phyloP scores from a whole-genome alignment of 371 early-diverging fungal genomes.

The Zopfochytrium polystomum region DNA sequence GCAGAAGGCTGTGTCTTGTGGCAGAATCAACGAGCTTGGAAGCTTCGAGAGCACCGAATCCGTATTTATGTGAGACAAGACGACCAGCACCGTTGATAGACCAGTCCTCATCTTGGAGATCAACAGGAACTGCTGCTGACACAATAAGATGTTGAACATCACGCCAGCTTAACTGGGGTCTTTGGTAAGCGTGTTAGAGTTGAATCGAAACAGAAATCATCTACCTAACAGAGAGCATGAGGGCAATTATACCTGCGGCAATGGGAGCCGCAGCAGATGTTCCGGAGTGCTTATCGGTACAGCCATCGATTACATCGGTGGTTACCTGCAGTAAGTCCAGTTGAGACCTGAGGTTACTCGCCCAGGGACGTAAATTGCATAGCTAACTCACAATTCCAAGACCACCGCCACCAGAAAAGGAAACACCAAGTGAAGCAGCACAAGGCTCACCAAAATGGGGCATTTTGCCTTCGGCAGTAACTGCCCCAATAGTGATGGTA shows the following conservation, averaged over 20 bases:
- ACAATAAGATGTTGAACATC: slow-evolving; percentile 84
- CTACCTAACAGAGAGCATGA: slow-evolving; percentile 64
- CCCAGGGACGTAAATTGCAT: background rate
- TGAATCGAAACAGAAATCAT: no score
- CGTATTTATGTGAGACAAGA: slow-evolving; percentile 79
- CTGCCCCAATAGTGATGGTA: slow-evolving; percentile 87
- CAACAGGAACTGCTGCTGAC: slow-evolving; percentile 70
- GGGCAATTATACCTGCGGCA: slow-evolving; percentile 83
- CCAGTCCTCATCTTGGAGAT: slow-evolving; percentile 41
- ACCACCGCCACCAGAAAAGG: slow-evolving; percentile 69
- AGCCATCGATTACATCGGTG: slow-evolving; percentile 64
- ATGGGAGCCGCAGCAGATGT: slow-evolving; percentile 95
- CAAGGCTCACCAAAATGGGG: slow-evolving; percentile 87
- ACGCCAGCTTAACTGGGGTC: slow-evolving; percentile 86
- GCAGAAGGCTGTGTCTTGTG: slow-evolving; percentile 44
- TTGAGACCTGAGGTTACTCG: background rate
- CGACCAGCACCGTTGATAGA: slow-evolving; percentile 40
- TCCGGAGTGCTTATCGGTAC: slow-evolving; percentile 78
- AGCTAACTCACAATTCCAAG: slow-evolving; percentile 61
- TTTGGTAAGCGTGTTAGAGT: slow-evolving; percentile 6
- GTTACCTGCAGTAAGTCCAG: slow-evolving; percentile 59
- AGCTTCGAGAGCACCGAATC: slow-evolving; percentile 87
- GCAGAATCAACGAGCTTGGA: slow-evolving; percentile 74
- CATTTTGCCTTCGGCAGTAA: slow-evolving; percentile 64
- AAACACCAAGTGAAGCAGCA: slow-evolving; percentile 78